Percentiles rank a stretch among this genome's conserved stretches.
phyloP scores from a whole-genome alignment of 2,329 filamentous ascomycete genomes.

The Didymella pomorum region DNA sequence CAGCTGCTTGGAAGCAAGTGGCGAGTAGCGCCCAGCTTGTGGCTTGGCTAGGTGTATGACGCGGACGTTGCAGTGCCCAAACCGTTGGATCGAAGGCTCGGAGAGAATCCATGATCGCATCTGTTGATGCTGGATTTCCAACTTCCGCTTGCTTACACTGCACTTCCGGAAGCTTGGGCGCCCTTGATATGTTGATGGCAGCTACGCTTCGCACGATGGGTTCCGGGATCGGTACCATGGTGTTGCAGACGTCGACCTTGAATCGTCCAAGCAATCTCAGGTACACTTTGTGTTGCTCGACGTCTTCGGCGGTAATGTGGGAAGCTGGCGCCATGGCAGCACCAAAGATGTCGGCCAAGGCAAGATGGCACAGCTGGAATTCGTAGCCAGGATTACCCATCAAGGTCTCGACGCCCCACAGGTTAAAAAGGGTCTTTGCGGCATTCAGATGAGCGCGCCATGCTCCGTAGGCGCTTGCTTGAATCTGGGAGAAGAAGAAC shows the following conservation, averaged over 20 bases:
- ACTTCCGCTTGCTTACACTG: not conserved
- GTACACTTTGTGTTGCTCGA: constrained; percentile 5
- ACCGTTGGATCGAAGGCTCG: not conserved
- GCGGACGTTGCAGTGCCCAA: constrained; percentile 5
- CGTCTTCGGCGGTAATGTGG: constrained; percentile 1
- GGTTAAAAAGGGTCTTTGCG: constrained; percentile 2
- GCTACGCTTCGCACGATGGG: not conserved
- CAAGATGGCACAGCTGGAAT: constrained; percentile 7
- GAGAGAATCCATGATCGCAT: not conserved
- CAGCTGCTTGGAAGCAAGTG: constrained; percentile 5
- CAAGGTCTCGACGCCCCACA: constrained; percentile 1
- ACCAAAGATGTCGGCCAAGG: constrained; percentile 3
- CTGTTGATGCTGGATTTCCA: not conserved
- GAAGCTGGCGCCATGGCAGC: constrained; percentile 2
- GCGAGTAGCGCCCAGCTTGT: constrained; percentile 7
- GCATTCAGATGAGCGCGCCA: constrained; percentile 12
- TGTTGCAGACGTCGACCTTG: constrained; percentile 9
- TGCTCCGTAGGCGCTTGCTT: constrained; percentile 12
- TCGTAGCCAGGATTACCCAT: not conserved
- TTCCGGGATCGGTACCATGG: constrained; percentile 13
- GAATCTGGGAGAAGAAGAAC: constrained; percentile 14
- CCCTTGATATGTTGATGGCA: constrained; percentile 8
- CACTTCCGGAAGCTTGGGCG: not conserved
- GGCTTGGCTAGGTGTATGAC: not conserved
- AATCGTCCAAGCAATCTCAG: constrained; percentile 1